Base-by-base conservation (phyloP, 108 stramenopile species). In the Seminavis robusta region DNA sequence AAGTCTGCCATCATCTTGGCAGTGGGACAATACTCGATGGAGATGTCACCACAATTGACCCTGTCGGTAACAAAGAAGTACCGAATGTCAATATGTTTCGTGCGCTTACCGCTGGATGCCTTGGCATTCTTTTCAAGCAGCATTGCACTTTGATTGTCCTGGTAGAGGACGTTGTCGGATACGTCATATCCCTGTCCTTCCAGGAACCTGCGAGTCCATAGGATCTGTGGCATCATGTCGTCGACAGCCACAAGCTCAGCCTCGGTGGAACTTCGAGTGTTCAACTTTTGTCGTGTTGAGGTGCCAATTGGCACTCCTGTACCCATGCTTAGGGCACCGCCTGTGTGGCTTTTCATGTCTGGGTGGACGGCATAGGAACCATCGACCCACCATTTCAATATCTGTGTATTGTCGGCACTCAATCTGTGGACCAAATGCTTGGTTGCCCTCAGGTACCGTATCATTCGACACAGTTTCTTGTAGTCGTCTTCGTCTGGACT, bases 101-200 rank as follows among this genome's bases (percentile, higher is more conserved):
- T 77, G 15, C 65, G 40, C 30, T 81, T 81, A 37, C 69, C 39
- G 34, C 68, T 67, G 0, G 72, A 74, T 6, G 19, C 60, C 15
- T 43, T 37, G 2, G 76, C 81, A 52, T 77, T 77, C 20, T 59
- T 74, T 41, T 82, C 69, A 3, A 82, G 42, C 5, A 70, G 63
- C 29, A 83, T 78, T n/a, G 77, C 45, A 25, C 81, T 83, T 29
- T 56, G 38, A 45, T 82, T 82, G 47, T 77, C 81, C 26, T 73
- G 76, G 38, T 55, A 63, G 3, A 83, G 7, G 0, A 83, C 2
- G 62, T 50, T 67, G n/a, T 66, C 50, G 3, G 41, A 31, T 20
- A 73, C 59, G 4, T 29, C 0, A 34, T 67, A 65, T 40, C 82
- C 77, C 51, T 79, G 77, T 37, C 51, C 71, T 40, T 69, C 32